These are phyloP conservation scores for Eucalyptus sp. DNA, from an alignment of 345 rosid species.

Conservation along the genomic window DNA sequence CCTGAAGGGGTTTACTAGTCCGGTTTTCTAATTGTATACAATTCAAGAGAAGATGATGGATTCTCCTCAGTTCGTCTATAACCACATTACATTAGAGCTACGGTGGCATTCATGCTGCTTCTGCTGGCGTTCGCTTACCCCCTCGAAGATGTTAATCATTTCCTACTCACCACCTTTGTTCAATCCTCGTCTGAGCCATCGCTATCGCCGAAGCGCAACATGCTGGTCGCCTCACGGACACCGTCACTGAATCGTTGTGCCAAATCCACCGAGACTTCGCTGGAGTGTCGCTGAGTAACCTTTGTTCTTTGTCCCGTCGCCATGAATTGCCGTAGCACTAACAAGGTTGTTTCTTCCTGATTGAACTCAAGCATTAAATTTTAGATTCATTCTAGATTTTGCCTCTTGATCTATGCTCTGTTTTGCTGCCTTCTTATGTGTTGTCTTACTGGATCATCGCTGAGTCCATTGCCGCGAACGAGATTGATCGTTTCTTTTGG, in stretches of 20 bases:
- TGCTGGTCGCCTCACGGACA: background rate
- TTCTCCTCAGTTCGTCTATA: background rate
- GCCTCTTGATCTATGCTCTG: background rate
- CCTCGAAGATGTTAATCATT: background rate
- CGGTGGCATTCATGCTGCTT: background rate
- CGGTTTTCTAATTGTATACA: background rate
- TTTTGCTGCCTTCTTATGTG: background rate
- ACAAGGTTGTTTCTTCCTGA: background rate
- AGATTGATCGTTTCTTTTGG: background rate
- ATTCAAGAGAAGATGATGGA: background rate
- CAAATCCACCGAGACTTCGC: background rate
- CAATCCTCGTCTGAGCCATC: background rate
- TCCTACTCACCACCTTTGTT: background rate
- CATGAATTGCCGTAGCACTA: background rate
- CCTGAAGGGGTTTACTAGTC: slow-evolving; percentile 78
- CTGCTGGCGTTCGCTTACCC: background rate
- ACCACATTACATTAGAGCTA: background rate
- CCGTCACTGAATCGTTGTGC: too few relatives aligned
- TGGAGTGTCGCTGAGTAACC: background rate
- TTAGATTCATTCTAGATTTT: background rate
- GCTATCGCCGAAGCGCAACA: background rate
- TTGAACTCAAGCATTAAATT: background rate
- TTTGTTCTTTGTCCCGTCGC: background rate
- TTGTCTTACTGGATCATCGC: background rate
- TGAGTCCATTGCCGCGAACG: background rate